A percentile compares a stretch with the other conserved stretches of the same genome.
Evolutionary conservation across 2,329 filamentous ascomycete genomes (phyloP).

Genomic region (Beauveria varroae): DNA sequence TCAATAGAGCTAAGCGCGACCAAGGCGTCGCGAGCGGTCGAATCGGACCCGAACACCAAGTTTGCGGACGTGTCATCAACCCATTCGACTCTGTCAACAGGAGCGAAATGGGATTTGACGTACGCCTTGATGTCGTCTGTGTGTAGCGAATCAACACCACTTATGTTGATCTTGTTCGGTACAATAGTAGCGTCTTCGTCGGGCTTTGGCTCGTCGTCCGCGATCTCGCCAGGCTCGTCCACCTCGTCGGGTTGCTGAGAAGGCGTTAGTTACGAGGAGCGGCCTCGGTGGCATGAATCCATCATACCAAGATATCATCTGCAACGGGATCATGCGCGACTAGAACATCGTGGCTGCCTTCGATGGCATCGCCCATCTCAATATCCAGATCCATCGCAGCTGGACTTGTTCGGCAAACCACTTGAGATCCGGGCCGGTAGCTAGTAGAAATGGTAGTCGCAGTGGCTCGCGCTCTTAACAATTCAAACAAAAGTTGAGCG

Average conservation of each 20-base stretch:
- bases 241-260: conserved; percentile 27
- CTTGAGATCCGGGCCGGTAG: neutral
- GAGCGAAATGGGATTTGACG: conserved; percentile 57
- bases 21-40: conserved; percentile 46
- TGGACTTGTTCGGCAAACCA: neutral
- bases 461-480: neutral
- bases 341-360: conserved; percentile 23
- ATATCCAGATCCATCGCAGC: conserved; percentile 60
- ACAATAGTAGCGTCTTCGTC: conserved; percentile 19
- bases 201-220: conserved; percentile 24
- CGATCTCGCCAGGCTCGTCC: conserved; percentile 31
- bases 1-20: conserved; percentile 43
- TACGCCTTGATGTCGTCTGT: conserved; percentile 75
- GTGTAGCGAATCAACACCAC: conserved; percentile 73
- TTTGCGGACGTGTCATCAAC: conserved; percentile 91
- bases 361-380: conserved; percentile 60
- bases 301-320: conserved; percentile 31
- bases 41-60: conserved; percentile 60
- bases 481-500: neutral
- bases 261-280: neutral
- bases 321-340: conserved; percentile 21
- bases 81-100: conserved; percentile 71
- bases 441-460: neutral
- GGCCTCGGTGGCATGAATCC: neutral
- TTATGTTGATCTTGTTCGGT: conserved; percentile 67